phyloP scores from a whole-genome alignment of 1,284 basidiomycete species.

The Exobasidium cylindrosporum region DNA sequence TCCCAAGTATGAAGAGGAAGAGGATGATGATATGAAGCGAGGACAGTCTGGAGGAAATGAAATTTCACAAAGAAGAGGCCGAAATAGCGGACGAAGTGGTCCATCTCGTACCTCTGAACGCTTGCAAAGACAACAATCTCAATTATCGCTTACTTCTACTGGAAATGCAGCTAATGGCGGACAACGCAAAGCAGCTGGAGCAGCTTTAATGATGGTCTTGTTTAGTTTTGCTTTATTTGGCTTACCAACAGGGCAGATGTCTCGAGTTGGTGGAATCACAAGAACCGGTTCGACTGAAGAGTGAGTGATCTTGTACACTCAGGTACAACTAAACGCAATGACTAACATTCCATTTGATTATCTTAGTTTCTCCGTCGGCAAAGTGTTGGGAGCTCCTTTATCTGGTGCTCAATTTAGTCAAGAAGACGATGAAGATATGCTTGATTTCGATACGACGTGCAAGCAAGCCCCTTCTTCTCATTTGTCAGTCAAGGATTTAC shows the following conservation, averaged over 20 bases:
- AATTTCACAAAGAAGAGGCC: background rate
- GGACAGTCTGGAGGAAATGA: background rate
- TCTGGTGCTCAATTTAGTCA: slow-evolving; percentile 14
- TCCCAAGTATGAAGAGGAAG: background rate
- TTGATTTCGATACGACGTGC: slow-evolving; percentile 12
- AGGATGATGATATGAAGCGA: background rate
- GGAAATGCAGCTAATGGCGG: background rate
- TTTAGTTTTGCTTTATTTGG: slow-evolving; percentile 25
- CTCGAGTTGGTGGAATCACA: slow-evolving; percentile 10
- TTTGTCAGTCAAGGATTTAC: slow-evolving; percentile 29
- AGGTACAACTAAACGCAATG: background rate
- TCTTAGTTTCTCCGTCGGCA: slow-evolving; percentile 9
- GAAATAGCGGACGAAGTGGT: background rate
- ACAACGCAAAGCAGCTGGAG: slow-evolving; percentile 14
- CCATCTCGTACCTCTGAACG: slow-evolving; percentile 11
- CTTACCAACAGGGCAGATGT: slow-evolving; percentile 12
- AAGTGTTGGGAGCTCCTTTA: slow-evolving; percentile 10
- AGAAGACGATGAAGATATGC: slow-evolving; percentile 14
- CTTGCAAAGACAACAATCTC: background rate
- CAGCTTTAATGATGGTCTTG: slow-evolving; percentile 28
- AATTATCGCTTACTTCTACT: background rate
- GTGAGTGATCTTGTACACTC: slow-evolving; percentile 7
- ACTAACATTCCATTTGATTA: background rate
- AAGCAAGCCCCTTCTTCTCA: slow-evolving; percentile 30
- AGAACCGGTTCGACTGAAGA: slow-evolving; percentile 3